A percentile compares a stretch with the other conserved stretches of the same genome.
Conservation (phyloP, 352 stramenopile species). For the Globisporangium barbulae region DNA sequence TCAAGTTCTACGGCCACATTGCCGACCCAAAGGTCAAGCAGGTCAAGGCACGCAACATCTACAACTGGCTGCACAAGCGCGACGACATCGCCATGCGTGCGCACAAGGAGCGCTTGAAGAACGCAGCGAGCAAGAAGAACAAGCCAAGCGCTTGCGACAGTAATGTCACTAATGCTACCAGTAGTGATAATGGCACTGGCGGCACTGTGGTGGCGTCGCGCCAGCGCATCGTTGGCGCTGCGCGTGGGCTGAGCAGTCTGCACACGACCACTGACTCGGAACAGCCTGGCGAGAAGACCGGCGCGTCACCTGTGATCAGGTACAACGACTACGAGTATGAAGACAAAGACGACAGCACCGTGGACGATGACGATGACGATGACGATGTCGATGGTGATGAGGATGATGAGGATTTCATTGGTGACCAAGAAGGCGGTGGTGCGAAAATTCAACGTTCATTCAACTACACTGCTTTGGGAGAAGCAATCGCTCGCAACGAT, state of each 20-base stretch:
- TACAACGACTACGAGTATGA: background rate
- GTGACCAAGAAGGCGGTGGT: background rate
- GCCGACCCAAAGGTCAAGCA: conserved; percentile 12
- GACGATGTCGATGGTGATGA: background rate
- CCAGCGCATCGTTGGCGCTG: background rate
- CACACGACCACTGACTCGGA: background rate
- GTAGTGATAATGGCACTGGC: background rate
- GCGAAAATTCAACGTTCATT: background rate
- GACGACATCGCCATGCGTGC: conserved; percentile 11
- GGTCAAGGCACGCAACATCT: conserved; percentile 14
- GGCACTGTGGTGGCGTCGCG: background rate
- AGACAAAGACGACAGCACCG: background rate
- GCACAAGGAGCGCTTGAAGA: conserved; percentile 5
- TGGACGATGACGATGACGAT: background rate
- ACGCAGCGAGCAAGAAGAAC: background rate
- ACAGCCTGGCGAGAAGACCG: background rate
- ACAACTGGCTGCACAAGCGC: conserved; percentile 11
- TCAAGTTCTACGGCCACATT: conserved; percentile 14
- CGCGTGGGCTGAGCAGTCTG: background rate
- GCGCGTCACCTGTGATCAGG: background rate
- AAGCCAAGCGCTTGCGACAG: background rate
- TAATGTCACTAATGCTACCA: no score
- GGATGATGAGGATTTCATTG: background rate
- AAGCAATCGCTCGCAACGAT: background rate
- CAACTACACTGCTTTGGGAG: background rate